Conservation (phyloP, 495 filamentous ascomycete species). For the Penicillium lagena region DNA sequence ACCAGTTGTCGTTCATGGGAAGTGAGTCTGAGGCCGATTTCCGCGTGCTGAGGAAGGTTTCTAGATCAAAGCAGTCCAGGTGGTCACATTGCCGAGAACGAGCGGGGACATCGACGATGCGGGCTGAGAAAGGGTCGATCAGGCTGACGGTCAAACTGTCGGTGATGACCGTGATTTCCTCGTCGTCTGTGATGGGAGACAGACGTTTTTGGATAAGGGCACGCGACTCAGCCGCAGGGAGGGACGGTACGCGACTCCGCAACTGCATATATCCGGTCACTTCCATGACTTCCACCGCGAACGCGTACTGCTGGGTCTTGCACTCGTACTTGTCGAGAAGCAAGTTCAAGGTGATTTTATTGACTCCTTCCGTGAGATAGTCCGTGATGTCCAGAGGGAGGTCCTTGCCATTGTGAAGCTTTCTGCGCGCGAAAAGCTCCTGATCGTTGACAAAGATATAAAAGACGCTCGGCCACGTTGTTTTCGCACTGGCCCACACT, state of each 20-base stretch:
- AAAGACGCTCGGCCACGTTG: slow-evolving; percentile 65
- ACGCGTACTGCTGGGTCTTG: slow-evolving; percentile 32
- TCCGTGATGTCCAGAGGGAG: slow-evolving; percentile 66
- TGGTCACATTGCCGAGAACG: slow-evolving; percentile 59
- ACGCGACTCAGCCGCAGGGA: slow-evolving; percentile 22
- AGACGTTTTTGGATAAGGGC: slow-evolving; percentile 31
- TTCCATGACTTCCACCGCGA: slow-evolving; percentile 60
- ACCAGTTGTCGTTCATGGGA: slow-evolving; percentile 67
- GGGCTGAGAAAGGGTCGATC: slow-evolving; percentile 66
- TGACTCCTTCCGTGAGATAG: slow-evolving; percentile 43
- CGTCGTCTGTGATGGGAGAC: slow-evolving; percentile 40
- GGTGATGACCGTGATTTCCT: slow-evolving; percentile 60
- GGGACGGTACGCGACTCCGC: slow-evolving; percentile 28
- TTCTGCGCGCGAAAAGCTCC: slow-evolving; percentile 53
- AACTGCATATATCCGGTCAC: slow-evolving; percentile 45
- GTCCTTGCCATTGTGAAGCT: slow-evolving; percentile 66
- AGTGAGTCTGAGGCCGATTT: slow-evolving; percentile 40
- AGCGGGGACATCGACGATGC: slow-evolving; percentile 64
- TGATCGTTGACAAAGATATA: slow-evolving; percentile 62
- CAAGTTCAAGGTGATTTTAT: slow-evolving; percentile 51
- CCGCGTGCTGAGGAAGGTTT: slow-evolving; percentile 68
- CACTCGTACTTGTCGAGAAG: slow-evolving; percentile 32
- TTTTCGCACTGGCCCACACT: slow-evolving; percentile 57
- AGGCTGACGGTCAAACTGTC: slow-evolving; percentile 64
- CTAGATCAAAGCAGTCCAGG: slow-evolving; percentile 82